These are phyloP conservation scores for Calocybe cyanea DNA, from an alignment of 768 basidiomycete genomes.

Conservation along the genomic window DNA sequence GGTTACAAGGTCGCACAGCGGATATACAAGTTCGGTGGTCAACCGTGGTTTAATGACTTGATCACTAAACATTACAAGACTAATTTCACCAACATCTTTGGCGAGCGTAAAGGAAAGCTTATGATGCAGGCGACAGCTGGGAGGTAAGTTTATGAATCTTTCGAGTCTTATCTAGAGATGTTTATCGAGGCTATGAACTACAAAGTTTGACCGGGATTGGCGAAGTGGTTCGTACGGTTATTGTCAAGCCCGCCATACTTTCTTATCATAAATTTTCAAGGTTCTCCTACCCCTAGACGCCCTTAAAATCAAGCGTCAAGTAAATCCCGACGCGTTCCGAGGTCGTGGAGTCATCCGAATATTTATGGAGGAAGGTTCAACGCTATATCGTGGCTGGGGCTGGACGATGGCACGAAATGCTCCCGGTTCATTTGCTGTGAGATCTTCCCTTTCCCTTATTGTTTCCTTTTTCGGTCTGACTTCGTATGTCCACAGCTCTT, in stretches of 20 bases:
- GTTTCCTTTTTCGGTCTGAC: neutral
- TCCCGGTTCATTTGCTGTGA: constrained; percentile 89
- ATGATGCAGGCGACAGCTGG: constrained; percentile 95
- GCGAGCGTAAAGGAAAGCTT: constrained; percentile 93
- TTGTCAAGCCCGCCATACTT: neutral
- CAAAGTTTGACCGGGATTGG: constrained; percentile 76
- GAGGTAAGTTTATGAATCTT: constrained; percentile 48
- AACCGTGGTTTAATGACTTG: constrained; percentile 96
- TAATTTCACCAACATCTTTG: constrained; percentile 80
- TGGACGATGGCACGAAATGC: constrained; percentile 99
- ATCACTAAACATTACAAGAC: constrained; percentile 79
- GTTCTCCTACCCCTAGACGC: constrained; percentile 95
- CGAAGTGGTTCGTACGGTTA: constrained; percentile 70
- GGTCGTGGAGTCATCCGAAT: constrained; percentile 89
- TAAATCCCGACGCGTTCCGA: constrained; percentile 97
- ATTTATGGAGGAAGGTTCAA: constrained; percentile 86
- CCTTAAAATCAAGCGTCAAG: constrained; percentile 98
- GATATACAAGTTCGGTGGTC: constrained; percentile 97
- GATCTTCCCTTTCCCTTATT: constrained; percentile 22
- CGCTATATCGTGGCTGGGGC: constrained; percentile 96
- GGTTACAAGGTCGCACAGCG: constrained; percentile 96
- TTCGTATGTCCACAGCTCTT: constrained; percentile 85
- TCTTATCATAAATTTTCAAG: constrained; percentile 25
- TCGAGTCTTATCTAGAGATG: neutral
- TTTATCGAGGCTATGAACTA: constrained; percentile 9